A percentile compares a stretch with the other conserved stretches of the same genome.
Evolutionary conservation across 2,329 filamentous ascomycete genomes (phyloP).

Genomic region (Pseudohalonectria lignicola): DNA sequence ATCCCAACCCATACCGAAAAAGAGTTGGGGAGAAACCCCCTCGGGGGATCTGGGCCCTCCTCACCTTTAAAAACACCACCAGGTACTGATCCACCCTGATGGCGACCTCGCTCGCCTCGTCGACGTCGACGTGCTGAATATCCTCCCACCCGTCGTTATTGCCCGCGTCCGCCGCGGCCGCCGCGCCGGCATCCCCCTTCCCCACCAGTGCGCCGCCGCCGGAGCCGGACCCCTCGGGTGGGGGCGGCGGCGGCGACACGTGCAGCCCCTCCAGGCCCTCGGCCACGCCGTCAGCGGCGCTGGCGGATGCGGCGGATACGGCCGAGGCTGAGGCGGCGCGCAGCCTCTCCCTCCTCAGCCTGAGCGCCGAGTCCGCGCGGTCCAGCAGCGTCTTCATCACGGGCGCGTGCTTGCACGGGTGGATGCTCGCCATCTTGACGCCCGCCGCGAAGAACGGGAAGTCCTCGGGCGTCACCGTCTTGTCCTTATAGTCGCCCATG

Average conservation of each 20-base stretch:
- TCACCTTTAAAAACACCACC: slow-evolving; percentile 75
- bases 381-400: slow-evolving; percentile 98
- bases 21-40: no score
- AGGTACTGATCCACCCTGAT: slow-evolving; percentile 84
- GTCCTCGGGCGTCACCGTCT: slow-evolving; percentile 95
- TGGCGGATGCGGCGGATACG: no score
- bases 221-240: slow-evolving; percentile 28
- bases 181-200: background rate
- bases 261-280: slow-evolving; percentile 64
- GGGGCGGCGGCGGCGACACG: no score
- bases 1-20: no score
- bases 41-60: no score
- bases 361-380: slow-evolving; percentile 85
- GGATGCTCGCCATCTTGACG: slow-evolving; percentile 92
- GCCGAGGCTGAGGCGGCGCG: slow-evolving; percentile 38
- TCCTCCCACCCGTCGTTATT: slow-evolving; percentile 56
- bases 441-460: slow-evolving; percentile 89
- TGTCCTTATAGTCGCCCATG: slow-evolving; percentile 36
- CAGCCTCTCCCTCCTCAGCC: slow-evolving; percentile 76
- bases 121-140: slow-evolving; percentile 47
- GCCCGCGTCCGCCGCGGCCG: slow-evolving; percentile 34
- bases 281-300: slow-evolving; percentile 71
- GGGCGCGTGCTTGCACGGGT: slow-evolving; percentile 92
- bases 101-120: slow-evolving; percentile 61
- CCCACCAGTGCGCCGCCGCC: slow-evolving; percentile 22